Conservation (phyloP, 148 eudicot species). For the Rhododendron kiyosumense region DNA sequence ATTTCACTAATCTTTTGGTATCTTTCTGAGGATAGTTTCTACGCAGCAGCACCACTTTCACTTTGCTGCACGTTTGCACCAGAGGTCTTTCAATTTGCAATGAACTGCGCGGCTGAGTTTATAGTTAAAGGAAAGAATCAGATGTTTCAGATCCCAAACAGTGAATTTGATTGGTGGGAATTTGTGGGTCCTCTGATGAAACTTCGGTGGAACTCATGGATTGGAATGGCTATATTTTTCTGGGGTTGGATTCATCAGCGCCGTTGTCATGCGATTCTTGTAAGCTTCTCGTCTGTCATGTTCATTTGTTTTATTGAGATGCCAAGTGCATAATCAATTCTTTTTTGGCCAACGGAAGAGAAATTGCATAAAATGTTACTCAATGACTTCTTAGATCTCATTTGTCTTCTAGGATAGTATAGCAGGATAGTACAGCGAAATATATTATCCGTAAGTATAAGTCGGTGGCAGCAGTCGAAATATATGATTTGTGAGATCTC, state of each 20-base stretch:
- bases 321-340: background rate
- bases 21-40: slow-evolving; percentile 55
- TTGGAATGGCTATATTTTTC: slow-evolving; percentile 64
- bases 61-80: slow-evolving; percentile 60
- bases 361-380: background rate
- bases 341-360: background rate
- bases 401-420: background rate
- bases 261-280: slow-evolving; percentile 84
- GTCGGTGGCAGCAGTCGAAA: background rate
- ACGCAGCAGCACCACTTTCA: slow-evolving; percentile 82
- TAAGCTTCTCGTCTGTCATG: slow-evolving; percentile 27
- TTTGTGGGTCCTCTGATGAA: slow-evolving; percentile 47
- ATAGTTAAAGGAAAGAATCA: slow-evolving; percentile 58
- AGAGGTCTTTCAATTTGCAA: slow-evolving; percentile 42
- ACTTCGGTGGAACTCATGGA: slow-evolving; percentile 72
- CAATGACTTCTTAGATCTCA: background rate
- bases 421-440: background rate
- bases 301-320: background rate
- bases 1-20: slow-evolving; percentile 17
- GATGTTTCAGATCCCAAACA: slow-evolving; percentile 38
- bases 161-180: slow-evolving; percentile 45
- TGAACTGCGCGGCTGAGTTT: slow-evolving; percentile 40
- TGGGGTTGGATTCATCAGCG: slow-evolving; percentile 92
- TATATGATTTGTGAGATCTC: background rate
- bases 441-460: background rate